phyloP scores from a whole-genome alignment of 2,329 filamentous ascomycete species.

The Xylariaceae sp. region DNA sequence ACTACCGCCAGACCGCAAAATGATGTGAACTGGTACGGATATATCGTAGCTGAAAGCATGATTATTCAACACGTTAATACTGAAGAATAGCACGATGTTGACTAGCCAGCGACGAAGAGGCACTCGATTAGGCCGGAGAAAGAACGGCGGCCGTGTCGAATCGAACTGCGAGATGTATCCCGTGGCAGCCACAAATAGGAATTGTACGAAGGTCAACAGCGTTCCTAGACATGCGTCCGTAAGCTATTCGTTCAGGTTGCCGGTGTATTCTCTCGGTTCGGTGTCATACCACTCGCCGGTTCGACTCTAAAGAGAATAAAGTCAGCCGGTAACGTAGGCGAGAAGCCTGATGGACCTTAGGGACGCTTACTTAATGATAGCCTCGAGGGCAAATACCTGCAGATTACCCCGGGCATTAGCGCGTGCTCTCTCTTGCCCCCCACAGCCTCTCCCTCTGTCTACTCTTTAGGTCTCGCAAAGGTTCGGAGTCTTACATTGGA shows the following conservation, averaged over 20 bases:
- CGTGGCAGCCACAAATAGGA: slow-evolving; percentile 77
- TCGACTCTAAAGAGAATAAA: slow-evolving; percentile 63
- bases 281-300: slow-evolving; percentile 71
- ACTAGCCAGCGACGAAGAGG: slow-evolving; percentile 83
- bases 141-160: slow-evolving; percentile 66
- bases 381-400: slow-evolving; percentile 93
- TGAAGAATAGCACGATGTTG: slow-evolving; percentile 89
- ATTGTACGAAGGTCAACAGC: slow-evolving; percentile 87
- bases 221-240: slow-evolving; percentile 58
- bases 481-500: slow-evolving; percentile 69
- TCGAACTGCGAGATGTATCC: slow-evolving; percentile 79
- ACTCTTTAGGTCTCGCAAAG: neutral
- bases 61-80: slow-evolving; percentile 95
- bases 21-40: slow-evolving; percentile 95
- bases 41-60: slow-evolving; percentile 97
- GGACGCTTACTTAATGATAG: slow-evolving; percentile 81
- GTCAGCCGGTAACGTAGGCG: slow-evolving; percentile 24
- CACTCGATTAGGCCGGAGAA: slow-evolving; percentile 75
- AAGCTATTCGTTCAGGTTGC: slow-evolving; percentile 10
- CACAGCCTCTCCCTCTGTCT: no score
- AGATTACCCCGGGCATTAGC: slow-evolving; percentile 33
- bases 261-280: slow-evolving; percentile 8
- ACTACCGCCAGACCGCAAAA: slow-evolving; percentile 90
- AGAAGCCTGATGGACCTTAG: slow-evolving; percentile 14
- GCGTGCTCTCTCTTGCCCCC: slow-evolving; percentile 2